Percentiles rank a stretch among this genome's conserved stretches.
Conservation (phyloP, 2,329 filamentous ascomycete species). For the Chaetomiaceae sp. region DNA sequence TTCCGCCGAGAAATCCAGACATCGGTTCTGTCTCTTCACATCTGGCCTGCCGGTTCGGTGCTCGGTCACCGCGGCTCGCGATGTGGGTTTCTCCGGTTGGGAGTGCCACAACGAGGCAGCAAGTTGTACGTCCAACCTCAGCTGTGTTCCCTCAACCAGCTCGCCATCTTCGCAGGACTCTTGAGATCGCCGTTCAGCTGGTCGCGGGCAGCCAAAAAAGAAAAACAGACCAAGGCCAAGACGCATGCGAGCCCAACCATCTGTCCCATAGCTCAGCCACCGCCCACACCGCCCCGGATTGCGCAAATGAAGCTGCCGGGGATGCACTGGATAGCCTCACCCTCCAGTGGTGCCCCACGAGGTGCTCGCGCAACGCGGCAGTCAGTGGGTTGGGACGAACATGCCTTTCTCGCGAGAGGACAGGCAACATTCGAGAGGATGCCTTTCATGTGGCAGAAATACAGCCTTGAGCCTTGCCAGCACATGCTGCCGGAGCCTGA, state of each 20-base stretch:
- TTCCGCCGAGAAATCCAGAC: conserved; percentile 1
- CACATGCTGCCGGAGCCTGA: neutral
- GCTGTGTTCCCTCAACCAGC: no score
- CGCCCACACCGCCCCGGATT: conserved; percentile 25
- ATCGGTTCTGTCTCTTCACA: neutral
- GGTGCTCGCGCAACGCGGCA: no score
- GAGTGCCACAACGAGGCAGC: no score
- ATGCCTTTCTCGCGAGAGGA: neutral
- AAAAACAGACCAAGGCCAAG: conserved; percentile 10
- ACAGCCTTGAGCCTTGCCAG: neutral
- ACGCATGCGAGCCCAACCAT: conserved; percentile 20
- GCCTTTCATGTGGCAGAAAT: no score
- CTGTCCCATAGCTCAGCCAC: conserved; percentile 21
- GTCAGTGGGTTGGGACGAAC: neutral
- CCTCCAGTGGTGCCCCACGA: neutral
- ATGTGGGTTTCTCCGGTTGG: conserved; percentile 1
- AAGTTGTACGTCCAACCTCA: no score
- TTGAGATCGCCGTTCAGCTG: conserved; percentile 9
- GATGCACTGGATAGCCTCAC: neutral
- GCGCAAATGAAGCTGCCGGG: conserved; percentile 6
- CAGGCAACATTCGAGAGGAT: no score
- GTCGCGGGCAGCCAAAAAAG: neutral
- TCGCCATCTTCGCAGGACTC: neutral
- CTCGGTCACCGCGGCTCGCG: neutral
- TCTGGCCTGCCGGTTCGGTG: neutral